Conservation (phyloP, 257 asterid species). For the Leonotis leonurus region DNA sequence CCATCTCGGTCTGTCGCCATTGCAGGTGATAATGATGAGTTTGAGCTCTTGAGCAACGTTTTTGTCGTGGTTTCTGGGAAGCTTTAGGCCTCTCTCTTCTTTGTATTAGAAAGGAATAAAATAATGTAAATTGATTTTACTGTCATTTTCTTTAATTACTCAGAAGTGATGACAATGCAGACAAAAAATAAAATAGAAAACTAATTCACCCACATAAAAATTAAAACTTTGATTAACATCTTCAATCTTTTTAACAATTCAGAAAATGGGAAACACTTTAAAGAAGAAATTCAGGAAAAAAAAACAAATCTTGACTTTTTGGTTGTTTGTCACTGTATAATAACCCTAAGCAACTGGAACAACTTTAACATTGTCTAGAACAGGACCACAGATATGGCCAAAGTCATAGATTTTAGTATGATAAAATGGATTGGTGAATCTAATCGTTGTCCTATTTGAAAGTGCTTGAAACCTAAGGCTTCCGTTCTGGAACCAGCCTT, state of each 20-base stretch:
- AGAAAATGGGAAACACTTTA: too few relatives aligned
- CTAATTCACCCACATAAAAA: too few relatives aligned
- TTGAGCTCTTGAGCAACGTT: conserved; percentile 4
- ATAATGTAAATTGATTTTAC: too few relatives aligned
- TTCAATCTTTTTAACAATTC: too few relatives aligned
- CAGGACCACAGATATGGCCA: conserved; percentile 61
- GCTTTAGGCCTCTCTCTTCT: background rate
- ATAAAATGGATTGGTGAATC: conserved; percentile 52
- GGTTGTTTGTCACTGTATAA: background rate
- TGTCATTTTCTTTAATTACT: too few relatives aligned
- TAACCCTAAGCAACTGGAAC: conserved; percentile 25
- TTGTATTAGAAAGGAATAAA: too few relatives aligned
- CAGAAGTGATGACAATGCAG: too few relatives aligned
- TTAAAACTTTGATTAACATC: too few relatives aligned
- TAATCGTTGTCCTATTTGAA: conserved; percentile 37
- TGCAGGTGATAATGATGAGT: conserved; percentile 5
- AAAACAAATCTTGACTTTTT: background rate
- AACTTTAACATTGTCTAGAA: conserved; percentile 66
- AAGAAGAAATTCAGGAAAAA: too few relatives aligned
- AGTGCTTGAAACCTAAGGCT: conserved; percentile 45
- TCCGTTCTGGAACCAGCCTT: conserved; percentile 44
- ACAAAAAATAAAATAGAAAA: too few relatives aligned
- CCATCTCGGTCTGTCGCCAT: conserved; percentile 5
- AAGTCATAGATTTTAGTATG: conserved; percentile 51
- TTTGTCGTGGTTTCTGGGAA: background rate